Percentiles rank a stretch among this genome's conserved stretches.
Evolutionary conservation across 441 rosid genomes (phyloP).

Genomic region (Gossypium schwendimanii): DNA sequence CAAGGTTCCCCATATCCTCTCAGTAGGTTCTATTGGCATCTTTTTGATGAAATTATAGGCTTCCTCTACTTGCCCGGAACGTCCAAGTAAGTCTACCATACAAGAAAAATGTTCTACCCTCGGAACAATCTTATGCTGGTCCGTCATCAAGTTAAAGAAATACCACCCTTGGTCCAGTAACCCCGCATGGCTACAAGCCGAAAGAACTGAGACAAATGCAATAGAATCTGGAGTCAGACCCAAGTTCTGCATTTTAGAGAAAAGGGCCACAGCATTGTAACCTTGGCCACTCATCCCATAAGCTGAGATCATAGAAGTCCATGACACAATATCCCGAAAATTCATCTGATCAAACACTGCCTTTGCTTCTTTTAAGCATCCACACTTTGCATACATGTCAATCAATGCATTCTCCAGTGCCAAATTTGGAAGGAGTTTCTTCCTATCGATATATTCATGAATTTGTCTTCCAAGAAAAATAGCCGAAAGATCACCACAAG

Average conservation of each 20-base stretch:
- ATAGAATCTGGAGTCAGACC: slow-evolving; percentile 50
- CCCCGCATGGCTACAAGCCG: slow-evolving; percentile 57
- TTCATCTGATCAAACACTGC: slow-evolving; percentile 43
- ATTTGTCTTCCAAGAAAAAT: slow-evolving; percentile 39
- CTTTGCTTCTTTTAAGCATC: slow-evolving; percentile 41
- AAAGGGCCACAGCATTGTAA: slow-evolving; percentile 37
- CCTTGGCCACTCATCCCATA: slow-evolving; percentile 50
- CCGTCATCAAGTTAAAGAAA: slow-evolving; percentile 38
- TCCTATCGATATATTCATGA: slow-evolving; percentile 34
- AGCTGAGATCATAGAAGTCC: slow-evolving; percentile 67
- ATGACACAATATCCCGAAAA: slow-evolving; percentile 44
- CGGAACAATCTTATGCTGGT: slow-evolving; percentile 36
- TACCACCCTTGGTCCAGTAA: slow-evolving; percentile 40
- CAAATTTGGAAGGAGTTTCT: slow-evolving; percentile 39
- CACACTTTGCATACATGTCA: slow-evolving; percentile 56
- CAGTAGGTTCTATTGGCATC: slow-evolving; percentile 49
- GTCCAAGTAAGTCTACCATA: slow-evolving; percentile 54
- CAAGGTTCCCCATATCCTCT: slow-evolving; percentile 53
- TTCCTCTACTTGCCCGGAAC: slow-evolving; percentile 48
- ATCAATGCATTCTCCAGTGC: slow-evolving; percentile 47
- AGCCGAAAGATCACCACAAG: slow-evolving; percentile 57
- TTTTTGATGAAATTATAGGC: slow-evolving; percentile 38
- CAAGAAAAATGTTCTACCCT: slow-evolving; percentile 51
- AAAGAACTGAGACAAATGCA: slow-evolving; percentile 49
- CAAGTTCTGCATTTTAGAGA: slow-evolving; percentile 38